phyloP scores from a whole-genome alignment of 176 grass and related monocot species.

The Secale cereale region DNA sequence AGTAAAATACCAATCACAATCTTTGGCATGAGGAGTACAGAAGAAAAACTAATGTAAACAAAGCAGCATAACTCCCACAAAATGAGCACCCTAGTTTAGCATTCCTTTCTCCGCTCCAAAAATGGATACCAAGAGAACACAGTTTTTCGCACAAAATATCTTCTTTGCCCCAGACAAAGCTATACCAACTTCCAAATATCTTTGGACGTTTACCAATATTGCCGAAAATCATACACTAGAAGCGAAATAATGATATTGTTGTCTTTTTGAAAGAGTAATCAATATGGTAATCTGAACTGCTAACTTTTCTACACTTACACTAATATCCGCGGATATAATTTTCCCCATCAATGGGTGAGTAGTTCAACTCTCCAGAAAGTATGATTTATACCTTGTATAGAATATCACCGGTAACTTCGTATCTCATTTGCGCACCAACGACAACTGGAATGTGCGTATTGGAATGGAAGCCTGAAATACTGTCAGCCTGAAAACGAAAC shows the following conservation, averaged over 20 bases:
- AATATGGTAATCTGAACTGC: background rate
- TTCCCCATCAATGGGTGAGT: background rate
- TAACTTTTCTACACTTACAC: background rate
- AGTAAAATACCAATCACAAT: background rate
- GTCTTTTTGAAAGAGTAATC: background rate
- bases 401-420: constrained; percentile 88
- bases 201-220: background rate
- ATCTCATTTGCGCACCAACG: constrained; percentile 84
- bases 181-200: background rate
- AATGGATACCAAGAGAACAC: background rate
- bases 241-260: background rate
- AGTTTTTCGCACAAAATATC: background rate
- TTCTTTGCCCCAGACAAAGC: background rate
- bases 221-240: background rate
- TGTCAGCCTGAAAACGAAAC: constrained; percentile 65
- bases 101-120: background rate
- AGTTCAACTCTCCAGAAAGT: constrained; percentile 6
- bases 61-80: background rate
- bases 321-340: background rate
- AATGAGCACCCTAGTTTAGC: background rate
- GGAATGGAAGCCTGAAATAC: constrained; percentile 77
- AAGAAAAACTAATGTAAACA: background rate
- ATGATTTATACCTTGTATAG: constrained; percentile 80
- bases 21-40: background rate
- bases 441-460: constrained; percentile 97